Conservation (phyloP, 2,329 filamentous ascomycete genomes). For the Volutella citrinella region DNA sequence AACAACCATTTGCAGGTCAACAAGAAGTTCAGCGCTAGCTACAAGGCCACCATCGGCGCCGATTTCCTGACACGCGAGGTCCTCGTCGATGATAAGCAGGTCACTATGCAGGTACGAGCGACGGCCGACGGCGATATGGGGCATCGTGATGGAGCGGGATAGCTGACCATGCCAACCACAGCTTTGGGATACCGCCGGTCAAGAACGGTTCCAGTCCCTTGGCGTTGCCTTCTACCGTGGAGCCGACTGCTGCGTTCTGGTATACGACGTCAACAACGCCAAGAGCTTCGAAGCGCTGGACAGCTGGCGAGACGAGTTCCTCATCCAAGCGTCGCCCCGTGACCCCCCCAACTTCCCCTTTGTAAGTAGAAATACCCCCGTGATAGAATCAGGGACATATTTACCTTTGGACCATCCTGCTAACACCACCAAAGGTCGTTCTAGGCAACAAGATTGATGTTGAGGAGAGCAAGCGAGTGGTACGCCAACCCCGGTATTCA, state of each 20-base stretch:
- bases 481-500: no score
- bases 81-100: conserved; percentile 90
- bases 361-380: no score
- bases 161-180: conserved; percentile 33
- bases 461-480: conserved; percentile 94
- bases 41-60: conserved; percentile 98
- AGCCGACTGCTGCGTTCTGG: conserved; percentile 95
- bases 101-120: conserved; percentile 85
- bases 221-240: conserved; percentile 97
- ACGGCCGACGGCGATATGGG: conserved; percentile 10
- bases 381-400: no score
- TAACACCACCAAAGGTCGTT: conserved; percentile 63
- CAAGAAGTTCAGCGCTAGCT: conserved; percentile 99
- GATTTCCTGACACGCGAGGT: conserved; percentile 99
- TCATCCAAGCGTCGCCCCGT: conserved; percentile 94
- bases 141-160: background rate
- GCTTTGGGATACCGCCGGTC: conserved; percentile 97
- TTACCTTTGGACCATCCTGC: no score
- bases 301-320: conserved; percentile 96
- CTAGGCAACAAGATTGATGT: conserved; percentile 99
- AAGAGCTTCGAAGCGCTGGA: conserved; percentile 99
- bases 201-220: conserved; percentile 95
- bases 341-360: conserved; percentile 98
- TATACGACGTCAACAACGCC: conserved; percentile 98
- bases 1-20: conserved; percentile 93